A percentile compares a stretch with the other conserved stretches of the same genome.
These are phyloP conservation scores for Dioszegia aurantiaca DNA, from an alignment of 768 basidiomycete genomes.

Conservation along the genomic window DNA sequence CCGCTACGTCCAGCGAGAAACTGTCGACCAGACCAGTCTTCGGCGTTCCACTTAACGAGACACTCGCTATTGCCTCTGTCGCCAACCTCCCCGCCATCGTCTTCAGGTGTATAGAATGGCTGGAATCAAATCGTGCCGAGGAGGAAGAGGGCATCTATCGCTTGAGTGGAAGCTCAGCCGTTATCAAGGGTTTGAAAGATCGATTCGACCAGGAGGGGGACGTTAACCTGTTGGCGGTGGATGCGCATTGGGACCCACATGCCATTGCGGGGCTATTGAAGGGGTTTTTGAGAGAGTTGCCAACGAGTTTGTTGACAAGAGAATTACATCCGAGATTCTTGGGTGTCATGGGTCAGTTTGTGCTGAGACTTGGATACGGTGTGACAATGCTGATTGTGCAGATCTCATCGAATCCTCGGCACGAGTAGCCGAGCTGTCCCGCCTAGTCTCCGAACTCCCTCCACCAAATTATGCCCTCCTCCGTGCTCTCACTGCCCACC, in stretches of 20 bases:
- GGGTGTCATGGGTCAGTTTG: conserved; percentile 77
- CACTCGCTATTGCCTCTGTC: conserved; percentile 82
- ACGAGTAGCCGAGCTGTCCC: conserved; percentile 78
- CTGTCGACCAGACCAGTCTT: conserved; percentile 68
- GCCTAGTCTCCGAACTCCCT: conserved; percentile 81
- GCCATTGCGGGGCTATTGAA: conserved; percentile 95
- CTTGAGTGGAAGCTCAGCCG: conserved; percentile 87
- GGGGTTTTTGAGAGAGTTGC: conserved; percentile 86
- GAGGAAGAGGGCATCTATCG: conserved; percentile 98
- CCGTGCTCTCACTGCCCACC: conserved; percentile 87
- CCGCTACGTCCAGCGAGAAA: conserved; percentile 42
- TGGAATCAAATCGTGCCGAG: conserved; percentile 89
- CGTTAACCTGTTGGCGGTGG: conserved; percentile 76
- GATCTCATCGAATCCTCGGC: conserved; percentile 87
- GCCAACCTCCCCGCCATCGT: conserved; percentile 89
- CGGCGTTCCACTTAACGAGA: conserved; percentile 79
- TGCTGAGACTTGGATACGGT: background rate
- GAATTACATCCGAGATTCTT: conserved; percentile 89
- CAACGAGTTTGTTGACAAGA: conserved; percentile 84
- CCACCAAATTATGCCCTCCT: conserved; percentile 89
- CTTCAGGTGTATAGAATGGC: conserved; percentile 90
- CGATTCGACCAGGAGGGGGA: conserved; percentile 96
- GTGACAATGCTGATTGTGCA: conserved; percentile 45
- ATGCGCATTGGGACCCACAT: conserved; percentile 96
- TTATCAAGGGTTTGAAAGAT: conserved; percentile 89